These are phyloP conservation scores for Leptographium flavum DNA, from an alignment of 2,329 filamentous ascomycete genomes.

Conservation along the genomic window DNA sequence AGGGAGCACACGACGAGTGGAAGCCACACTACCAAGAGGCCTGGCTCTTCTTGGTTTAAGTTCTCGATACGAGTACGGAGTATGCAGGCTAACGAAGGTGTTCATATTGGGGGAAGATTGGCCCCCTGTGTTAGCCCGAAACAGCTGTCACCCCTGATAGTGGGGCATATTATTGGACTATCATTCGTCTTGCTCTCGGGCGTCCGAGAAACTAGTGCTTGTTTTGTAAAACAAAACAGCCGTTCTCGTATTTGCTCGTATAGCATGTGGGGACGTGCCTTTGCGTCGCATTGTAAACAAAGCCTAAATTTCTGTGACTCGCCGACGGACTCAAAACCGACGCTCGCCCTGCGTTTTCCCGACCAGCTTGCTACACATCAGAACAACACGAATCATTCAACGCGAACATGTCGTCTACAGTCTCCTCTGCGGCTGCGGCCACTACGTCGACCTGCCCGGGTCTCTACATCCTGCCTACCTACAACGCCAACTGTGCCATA, in stretches of 20 bases:
- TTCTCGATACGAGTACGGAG: no score
- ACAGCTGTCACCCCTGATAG: background rate
- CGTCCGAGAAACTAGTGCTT: background rate
- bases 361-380: background rate
- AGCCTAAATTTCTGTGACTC: background rate
- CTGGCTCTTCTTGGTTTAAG: no score
- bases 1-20: no score
- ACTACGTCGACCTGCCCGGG: background rate
- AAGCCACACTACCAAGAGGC: no score
- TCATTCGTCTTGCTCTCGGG: background rate
- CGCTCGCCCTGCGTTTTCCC: background rate
- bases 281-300: background rate
- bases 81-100: no score
- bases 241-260: background rate
- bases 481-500: constrained; percentile 4
- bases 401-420: background rate
- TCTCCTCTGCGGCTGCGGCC: background rate
- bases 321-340: background rate
- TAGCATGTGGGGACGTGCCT: background rate
- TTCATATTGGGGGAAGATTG: no score
- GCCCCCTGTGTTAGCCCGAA: background rate
- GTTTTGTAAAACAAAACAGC: background rate
- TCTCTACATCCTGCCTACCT: constrained; percentile 1
- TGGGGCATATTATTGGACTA: background rate
- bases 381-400: background rate